phyloP scores from a whole-genome alignment of 352 stramenopile species.

The Globisporangium cederbergense region DNA sequence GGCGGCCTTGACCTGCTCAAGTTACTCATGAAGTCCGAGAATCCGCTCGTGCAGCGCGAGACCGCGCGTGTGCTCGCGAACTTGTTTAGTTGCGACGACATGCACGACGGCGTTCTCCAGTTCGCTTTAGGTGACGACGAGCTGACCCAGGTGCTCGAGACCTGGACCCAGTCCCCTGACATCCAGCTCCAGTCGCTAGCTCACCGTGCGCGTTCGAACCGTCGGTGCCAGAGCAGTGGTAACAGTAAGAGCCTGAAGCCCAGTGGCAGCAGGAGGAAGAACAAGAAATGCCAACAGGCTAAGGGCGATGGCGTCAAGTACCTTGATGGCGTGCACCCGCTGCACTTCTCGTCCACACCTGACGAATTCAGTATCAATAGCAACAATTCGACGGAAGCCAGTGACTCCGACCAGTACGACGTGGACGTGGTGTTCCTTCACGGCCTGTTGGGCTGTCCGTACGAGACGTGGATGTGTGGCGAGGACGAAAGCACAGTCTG shows the following conservation, averaged over 20 bases:
- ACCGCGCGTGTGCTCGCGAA: conserved; percentile 64
- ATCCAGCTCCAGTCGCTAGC: conserved; percentile 47
- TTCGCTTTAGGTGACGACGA: conserved; percentile 39
- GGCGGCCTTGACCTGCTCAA: conserved; percentile 60
- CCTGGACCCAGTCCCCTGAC: conserved; percentile 44
- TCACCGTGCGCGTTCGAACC: conserved; percentile 55
- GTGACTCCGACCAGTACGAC: conserved; percentile 34
- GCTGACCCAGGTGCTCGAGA: conserved; percentile 34
- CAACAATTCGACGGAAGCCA: not conserved
- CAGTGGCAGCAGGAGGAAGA: not conserved
- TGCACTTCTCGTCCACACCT: conserved; percentile 43
- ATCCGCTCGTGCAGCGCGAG: conserved; percentile 49
- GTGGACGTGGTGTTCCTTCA: conserved; percentile 84
- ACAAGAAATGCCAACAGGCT: not conserved
- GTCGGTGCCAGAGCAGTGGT: conserved; percentile 39
- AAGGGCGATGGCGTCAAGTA: conserved; percentile 41
- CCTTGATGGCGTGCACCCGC: conserved; percentile 64
- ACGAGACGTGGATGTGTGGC: conserved; percentile 76
- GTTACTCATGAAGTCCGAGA: conserved; percentile 38
- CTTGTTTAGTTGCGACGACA: conserved; percentile 52
- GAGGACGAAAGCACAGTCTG: conserved; percentile 59
- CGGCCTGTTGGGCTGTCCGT: conserved; percentile 71
- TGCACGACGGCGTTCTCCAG: conserved; percentile 27
- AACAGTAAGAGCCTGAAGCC: conserved; percentile 5
- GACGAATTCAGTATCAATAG: conserved; percentile 3